These are phyloP conservation scores for Erigeron canadensis DNA, from an alignment of 129 eudicot species.

Conservation along the genomic window DNA sequence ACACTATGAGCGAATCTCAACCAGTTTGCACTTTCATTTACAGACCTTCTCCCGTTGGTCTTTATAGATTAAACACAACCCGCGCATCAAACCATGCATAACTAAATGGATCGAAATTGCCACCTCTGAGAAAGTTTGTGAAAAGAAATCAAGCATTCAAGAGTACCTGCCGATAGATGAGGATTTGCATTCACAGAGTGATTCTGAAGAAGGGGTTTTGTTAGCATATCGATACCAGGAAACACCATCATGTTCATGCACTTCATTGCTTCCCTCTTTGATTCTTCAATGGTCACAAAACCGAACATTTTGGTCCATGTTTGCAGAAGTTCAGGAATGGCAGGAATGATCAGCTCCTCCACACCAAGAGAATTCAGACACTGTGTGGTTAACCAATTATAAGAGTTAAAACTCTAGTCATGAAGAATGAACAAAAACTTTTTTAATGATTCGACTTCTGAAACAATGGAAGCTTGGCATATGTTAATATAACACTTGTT, in stretches of 20 bases:
- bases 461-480: neutral
- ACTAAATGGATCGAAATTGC: neutral
- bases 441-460: neutral
- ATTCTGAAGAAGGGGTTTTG: conserved; percentile 43
- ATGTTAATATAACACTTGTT: neutral
- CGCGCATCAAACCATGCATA: neutral
- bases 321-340: conserved; percentile 53
- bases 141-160: neutral
- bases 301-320: conserved; percentile 68
- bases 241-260: conserved; percentile 48
- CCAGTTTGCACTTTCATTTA: too few species aligned
- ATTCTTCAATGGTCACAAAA: conserved; percentile 44
- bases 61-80: too few species aligned
- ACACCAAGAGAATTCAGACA: conserved; percentile 50
- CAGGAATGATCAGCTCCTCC: conserved; percentile 67
- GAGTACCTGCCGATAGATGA: conserved; percentile 45
- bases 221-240: conserved; percentile 56
- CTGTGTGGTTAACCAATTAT: conserved; percentile 23
- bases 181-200: conserved; percentile 14
- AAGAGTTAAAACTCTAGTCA: neutral
- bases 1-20: too few species aligned
- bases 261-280: conserved; percentile 40
- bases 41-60: too few species aligned
- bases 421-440: neutral
- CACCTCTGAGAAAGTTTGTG: neutral